Evolutionary conservation across 768 basidiomycete genomes (phyloP), one percentile per base, ranked within the genome.

Genomic region (Tricholoma sp.): DNA sequence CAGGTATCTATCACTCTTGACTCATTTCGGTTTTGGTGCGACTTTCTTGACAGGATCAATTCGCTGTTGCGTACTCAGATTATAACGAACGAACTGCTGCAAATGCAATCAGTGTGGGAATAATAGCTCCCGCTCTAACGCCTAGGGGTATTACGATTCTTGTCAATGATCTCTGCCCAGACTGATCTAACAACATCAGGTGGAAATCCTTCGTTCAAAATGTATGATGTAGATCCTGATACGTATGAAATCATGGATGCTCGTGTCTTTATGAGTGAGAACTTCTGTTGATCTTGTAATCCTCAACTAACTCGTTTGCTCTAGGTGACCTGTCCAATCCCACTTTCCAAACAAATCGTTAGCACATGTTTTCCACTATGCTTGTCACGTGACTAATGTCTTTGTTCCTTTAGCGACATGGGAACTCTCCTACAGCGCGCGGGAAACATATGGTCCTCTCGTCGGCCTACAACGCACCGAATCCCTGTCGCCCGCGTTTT

Each of bases 161-260:
- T 49, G 13, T 36, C 9, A 29, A 20, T 9, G 44, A 34, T 55
- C 12, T 15, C 32, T 7, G 6, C 34, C 58, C 41, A 20, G 48
- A 11, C 29, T 48, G 29, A 48, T 6, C 15, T 4, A 31, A 31
- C 15, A 39, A 24, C 41, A 18, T 7, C 54, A 84, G 82, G 72
- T 55, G 80, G 76, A 33, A 83, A 82, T 60, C 82, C 77, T 2
- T 78, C 77, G 11, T 85, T 80, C 71, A 79, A 80, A 52, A 67
- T 84, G 0, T 85, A 85, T 63, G 84, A 85, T 52, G 71, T 87
- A 28, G 85, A 87, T 62, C 82, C 83, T 2, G 83, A 83, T 57
- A 84, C 83, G 7, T 85, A 80, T 60, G 85, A 85, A 61, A 66
- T 87, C 50, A 81, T 86, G 78, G 84, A 87, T 58, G 70, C 75